phyloP scores from a whole-genome alignment of 306 rosid species.

The Sicyos edulis region DNA sequence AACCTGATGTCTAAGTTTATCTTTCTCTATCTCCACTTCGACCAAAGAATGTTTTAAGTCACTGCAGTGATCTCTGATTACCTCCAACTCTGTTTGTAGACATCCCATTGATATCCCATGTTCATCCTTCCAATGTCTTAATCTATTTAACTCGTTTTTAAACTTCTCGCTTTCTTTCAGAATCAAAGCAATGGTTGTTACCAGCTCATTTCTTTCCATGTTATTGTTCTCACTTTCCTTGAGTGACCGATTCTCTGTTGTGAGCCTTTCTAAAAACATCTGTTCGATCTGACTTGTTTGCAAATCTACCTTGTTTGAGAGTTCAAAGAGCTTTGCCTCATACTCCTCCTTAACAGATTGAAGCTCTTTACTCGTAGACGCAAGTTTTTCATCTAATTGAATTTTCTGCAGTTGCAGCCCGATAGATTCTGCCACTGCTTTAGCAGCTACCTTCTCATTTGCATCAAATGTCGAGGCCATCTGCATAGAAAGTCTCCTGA shows the following conservation, averaged over 20 bases:
- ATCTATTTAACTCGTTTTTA: conserved; percentile 39
- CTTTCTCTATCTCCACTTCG: conserved; percentile 71
- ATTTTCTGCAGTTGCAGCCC: conserved; percentile 55
- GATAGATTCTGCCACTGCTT: conserved; percentile 60
- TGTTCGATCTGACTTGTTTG: conserved; percentile 46
- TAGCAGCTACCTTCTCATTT: conserved; percentile 75
- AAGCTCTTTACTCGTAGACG: conserved; percentile 47
- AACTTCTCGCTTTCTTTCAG: conserved; percentile 56
- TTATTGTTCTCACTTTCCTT: conserved; percentile 49
- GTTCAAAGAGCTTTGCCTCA: conserved; percentile 41
- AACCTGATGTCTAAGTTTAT: conserved; percentile 57
- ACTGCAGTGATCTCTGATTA: conserved; percentile 45
- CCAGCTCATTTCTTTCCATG: conserved; percentile 52
- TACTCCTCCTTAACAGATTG: conserved; percentile 40
- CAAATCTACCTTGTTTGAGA: conserved; percentile 42
- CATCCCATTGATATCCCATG: conserved; percentile 34
- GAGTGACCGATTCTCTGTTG: conserved; percentile 37
- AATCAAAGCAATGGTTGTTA: conserved; percentile 38
- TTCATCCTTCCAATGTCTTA: conserved; percentile 44
- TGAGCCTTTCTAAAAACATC: conserved; percentile 49
- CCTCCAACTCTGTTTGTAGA: conserved; percentile 55
- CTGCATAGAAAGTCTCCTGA: conserved; percentile 63
- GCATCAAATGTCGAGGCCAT: conserved; percentile 78
- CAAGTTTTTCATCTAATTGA: conserved; percentile 52
- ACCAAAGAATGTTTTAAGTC: conserved; percentile 45